These are phyloP conservation scores for Wickerhamomyces xylosicus DNA, from an alignment of 805 yeast genomes.

Conservation along the genomic window DNA sequence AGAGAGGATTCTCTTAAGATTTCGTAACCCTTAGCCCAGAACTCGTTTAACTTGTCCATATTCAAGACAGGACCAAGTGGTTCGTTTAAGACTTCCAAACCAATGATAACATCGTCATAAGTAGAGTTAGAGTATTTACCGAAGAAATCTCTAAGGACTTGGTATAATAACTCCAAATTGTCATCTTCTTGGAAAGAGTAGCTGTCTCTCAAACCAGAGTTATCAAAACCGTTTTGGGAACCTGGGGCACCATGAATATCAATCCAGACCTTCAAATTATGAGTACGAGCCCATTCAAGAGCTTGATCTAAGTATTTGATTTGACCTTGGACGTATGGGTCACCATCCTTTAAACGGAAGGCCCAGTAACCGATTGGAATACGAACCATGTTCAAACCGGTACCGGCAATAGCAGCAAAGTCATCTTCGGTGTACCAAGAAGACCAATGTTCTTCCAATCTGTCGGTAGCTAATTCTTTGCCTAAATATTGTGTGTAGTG, in stretches of 20 bases:
- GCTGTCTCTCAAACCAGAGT: slow-evolving; percentile 73
- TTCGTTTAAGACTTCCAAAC: slow-evolving; percentile 81
- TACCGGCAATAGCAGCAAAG: slow-evolving; percentile 42
- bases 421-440: slow-evolving; percentile 70
- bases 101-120: slow-evolving; percentile 65
- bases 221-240: slow-evolving; percentile 92
- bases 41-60: slow-evolving; percentile 46
- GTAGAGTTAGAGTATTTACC: slow-evolving; percentile 52
- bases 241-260: slow-evolving; percentile 97
- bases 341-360: slow-evolving; percentile 45
- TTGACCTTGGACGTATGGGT: slow-evolving; percentile 87
- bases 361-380: slow-evolving; percentile 98
- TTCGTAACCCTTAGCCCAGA: slow-evolving; percentile 53
- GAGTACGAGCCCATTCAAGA: slow-evolving; percentile 56
- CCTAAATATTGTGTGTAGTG: slow-evolving; percentile 57
- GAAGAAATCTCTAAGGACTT: slow-evolving; percentile 44
- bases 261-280: slow-evolving; percentile 71
- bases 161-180: slow-evolving; percentile 43
- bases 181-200: slow-evolving; percentile 44
- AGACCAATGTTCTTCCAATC: slow-evolving; percentile 65
- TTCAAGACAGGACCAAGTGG: slow-evolving; percentile 71
- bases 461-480: slow-evolving; percentile 36
- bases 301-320: slow-evolving; percentile 64
- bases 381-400: slow-evolving; percentile 77
- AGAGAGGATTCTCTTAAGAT: slow-evolving; percentile 47